phyloP scores from a whole-genome alignment of 2,329 filamentous ascomycete species.

The Xylariaceae sp. region DNA sequence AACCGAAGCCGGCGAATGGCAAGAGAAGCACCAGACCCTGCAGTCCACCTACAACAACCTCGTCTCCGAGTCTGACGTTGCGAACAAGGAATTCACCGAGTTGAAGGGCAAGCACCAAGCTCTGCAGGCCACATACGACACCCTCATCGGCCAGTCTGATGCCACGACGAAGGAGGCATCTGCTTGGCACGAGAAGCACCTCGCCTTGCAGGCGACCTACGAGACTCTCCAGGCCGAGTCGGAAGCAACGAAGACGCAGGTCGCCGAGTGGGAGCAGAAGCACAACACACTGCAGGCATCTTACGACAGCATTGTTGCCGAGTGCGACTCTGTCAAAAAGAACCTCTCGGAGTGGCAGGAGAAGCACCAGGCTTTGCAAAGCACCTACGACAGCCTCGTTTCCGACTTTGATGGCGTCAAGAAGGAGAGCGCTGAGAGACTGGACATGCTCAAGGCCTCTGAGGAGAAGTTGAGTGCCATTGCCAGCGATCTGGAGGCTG shows the following conservation, averaged over 20 bases:
- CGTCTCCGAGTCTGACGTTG: slow-evolving; percentile 32
- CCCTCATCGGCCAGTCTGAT: slow-evolving; percentile 23
- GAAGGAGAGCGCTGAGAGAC: slow-evolving; percentile 19
- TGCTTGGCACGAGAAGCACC: slow-evolving; percentile 27
- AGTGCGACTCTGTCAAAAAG: slow-evolving; percentile 19
- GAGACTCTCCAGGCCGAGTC: slow-evolving; percentile 21
- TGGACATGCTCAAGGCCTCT: slow-evolving; percentile 15
- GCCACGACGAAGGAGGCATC: slow-evolving; percentile 19
- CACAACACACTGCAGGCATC: not conserved
- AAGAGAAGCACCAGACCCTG: slow-evolving; percentile 17
- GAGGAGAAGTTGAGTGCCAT: not conserved
- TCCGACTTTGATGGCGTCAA: slow-evolving; percentile 20
- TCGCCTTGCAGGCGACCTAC: slow-evolving; percentile 23
- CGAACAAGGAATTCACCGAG: slow-evolving; percentile 26
- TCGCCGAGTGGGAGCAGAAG: slow-evolving; percentile 12
- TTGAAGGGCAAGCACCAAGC: slow-evolving; percentile 22
- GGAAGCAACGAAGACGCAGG: slow-evolving; percentile 21
- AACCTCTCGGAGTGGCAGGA: slow-evolving; percentile 26
- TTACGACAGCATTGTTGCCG: not conserved
- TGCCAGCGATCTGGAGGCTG: slow-evolving; percentile 21
- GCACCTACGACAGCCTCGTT: slow-evolving; percentile 15
- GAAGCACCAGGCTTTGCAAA: slow-evolving; percentile 21
- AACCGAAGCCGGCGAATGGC: slow-evolving; percentile 20
- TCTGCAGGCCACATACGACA: slow-evolving; percentile 15
- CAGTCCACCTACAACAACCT: slow-evolving; percentile 20